Percentiles rank a stretch among this genome's conserved stretches.
These are phyloP conservation scores for Shiraia sp. DNA, from an alignment of 2,329 filamentous ascomycete genomes.

Conservation along the genomic window DNA sequence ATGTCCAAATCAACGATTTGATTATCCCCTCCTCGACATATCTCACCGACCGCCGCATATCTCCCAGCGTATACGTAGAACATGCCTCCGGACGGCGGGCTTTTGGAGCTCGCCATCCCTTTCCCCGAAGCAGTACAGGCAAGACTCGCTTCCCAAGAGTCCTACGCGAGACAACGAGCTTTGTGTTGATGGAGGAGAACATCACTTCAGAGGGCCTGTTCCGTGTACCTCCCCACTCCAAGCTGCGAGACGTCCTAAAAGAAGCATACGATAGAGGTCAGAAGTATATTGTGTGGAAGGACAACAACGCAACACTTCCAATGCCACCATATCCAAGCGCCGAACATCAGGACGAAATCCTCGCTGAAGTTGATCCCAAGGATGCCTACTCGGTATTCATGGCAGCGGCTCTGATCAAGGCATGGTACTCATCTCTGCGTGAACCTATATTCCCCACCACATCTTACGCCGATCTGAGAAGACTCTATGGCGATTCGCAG, in stretches of 20 bases:
- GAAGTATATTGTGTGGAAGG: constrained; percentile 58
- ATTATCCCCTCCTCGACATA: constrained; percentile 60
- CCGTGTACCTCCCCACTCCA: constrained; percentile 56
- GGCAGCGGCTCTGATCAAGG: constrained; percentile 58
- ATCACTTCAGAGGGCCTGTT: constrained; percentile 58
- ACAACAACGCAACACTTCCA: constrained; percentile 42
- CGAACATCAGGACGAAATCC: constrained; percentile 45
- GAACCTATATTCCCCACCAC: constrained; percentile 56
- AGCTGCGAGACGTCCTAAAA: constrained; percentile 54
- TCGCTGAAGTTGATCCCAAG: constrained; percentile 51
- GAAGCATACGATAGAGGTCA: constrained; percentile 61
- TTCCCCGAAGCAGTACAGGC: constrained; percentile 52
- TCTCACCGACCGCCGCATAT: constrained; percentile 57
- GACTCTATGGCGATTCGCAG: constrained; percentile 47
- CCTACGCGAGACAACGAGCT: constrained; percentile 57
- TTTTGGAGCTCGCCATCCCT: constrained; percentile 52
- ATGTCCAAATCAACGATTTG: constrained; percentile 57
- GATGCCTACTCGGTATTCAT: constrained; percentile 59
- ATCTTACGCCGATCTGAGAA: constrained; percentile 53
- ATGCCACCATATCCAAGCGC: constrained; percentile 36
- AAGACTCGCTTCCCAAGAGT: constrained; percentile 55
- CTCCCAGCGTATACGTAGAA: constrained; percentile 52
- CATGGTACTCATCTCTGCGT: constrained; percentile 59
- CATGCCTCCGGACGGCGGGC: constrained; percentile 52
- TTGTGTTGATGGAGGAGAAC: constrained; percentile 54